phyloP scores from a whole-genome alignment of 2,329 filamentous ascomycete genomes.

The Trichocomaceae sp. region DNA sequence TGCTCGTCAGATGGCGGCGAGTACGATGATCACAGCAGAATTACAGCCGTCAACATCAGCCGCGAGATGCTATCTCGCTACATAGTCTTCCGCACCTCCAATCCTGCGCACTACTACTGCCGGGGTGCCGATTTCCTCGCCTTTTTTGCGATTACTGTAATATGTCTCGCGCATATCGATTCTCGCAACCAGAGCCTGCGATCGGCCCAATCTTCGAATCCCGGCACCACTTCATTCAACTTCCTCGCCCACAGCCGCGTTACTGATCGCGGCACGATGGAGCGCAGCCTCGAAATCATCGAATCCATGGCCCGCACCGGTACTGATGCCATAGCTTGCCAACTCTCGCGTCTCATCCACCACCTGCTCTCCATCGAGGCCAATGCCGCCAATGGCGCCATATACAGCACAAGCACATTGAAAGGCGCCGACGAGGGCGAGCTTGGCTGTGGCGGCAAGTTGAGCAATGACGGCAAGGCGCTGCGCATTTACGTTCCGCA shows the following conservation, averaged over 20 bases:
- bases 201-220: not conserved
- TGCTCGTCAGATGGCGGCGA: conserved; percentile 22
- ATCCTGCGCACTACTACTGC: conserved; percentile 35
- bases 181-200: conserved; percentile 18
- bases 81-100: conserved; percentile 40
- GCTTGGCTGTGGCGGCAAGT: conserved; percentile 12
- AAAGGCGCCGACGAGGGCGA: not conserved
- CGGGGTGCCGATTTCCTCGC: conserved; percentile 49
- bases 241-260: conserved; percentile 39
- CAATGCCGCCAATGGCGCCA: conserved; percentile 24
- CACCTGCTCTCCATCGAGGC: conserved; percentile 37
- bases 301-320: conserved; percentile 19
- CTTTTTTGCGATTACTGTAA: conserved; percentile 33
- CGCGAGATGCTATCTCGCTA: conserved; percentile 48
- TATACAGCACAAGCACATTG: conserved; percentile 18
- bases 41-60: conserved; percentile 45
- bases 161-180: conserved; percentile 47
- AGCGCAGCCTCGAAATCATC: conserved; percentile 31
- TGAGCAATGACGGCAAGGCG: conserved; percentile 15
- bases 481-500: conserved; percentile 38
- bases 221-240: conserved; percentile 13
- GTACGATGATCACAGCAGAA: conserved; percentile 44
- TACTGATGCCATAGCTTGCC: conserved; percentile 24
- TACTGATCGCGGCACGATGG: conserved; percentile 39
- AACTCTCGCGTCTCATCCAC: conserved; percentile 28